Conservation (phyloP, 257 asterid genomes). For the Capsicum chinense region DNA sequence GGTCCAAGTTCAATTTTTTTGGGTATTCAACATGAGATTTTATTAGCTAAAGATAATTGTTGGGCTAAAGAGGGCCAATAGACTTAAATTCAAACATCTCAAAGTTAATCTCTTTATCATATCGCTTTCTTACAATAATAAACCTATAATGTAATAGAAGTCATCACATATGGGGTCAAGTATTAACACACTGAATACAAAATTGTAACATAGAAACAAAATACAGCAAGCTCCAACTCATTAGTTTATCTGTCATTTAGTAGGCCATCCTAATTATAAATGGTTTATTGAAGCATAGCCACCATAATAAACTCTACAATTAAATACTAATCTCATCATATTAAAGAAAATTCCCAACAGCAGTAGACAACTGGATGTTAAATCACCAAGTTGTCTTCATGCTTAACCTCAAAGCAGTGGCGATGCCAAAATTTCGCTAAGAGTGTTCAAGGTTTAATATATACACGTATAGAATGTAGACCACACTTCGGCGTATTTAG, state of each 20-base stretch:
- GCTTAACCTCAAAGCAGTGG: neutral
- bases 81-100: too few species aligned
- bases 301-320: neutral
- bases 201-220: constrained; percentile 1
- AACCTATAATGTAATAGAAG: neutral
- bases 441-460: too few species aligned
- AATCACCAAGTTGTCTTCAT: neutral
- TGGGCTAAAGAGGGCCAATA: too few species aligned
- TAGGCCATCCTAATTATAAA: neutral
- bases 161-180: constrained; percentile 20
- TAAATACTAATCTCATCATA: neutral
- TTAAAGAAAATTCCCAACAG: neutral
- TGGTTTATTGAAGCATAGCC: neutral
- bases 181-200: neutral
- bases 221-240: constrained; percentile 30
- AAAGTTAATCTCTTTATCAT: neutral
- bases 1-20: too few species aligned
- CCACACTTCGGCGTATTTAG: neutral
- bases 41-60: too few species aligned
- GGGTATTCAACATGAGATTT: too few species aligned
- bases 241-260: constrained; percentile 15
- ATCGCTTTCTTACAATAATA: neutral
- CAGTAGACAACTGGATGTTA: neutral
- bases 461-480: neutral
- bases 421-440: neutral